Conservation (phyloP, 2,329 filamentous ascomycete species). For the Falciphora oryzae region DNA sequence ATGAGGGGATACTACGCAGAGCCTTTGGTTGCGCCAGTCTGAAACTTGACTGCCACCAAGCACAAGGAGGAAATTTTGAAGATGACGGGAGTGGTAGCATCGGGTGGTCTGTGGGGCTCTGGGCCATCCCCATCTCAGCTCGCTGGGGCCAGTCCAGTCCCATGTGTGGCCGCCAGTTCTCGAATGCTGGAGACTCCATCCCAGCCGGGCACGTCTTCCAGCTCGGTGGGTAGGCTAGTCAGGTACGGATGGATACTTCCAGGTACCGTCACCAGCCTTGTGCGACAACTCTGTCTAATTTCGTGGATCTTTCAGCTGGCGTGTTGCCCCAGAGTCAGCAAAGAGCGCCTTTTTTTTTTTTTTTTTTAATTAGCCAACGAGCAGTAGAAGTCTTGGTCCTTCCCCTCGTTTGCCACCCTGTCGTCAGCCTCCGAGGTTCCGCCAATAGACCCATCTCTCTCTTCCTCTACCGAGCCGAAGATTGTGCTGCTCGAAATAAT, state of each 20-base stretch:
- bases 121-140: not conserved
- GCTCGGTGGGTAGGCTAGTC: too few relatives aligned
- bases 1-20: not conserved
- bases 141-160: too few relatives aligned
- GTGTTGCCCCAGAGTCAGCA: not conserved
- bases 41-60: too few relatives aligned
- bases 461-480: too few relatives aligned
- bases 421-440: too few relatives aligned
- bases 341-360: too few relatives aligned
- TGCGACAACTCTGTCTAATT: not conserved
- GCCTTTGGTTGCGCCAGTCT: not conserved
- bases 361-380: too few relatives aligned
- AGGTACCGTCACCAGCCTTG: not conserved
- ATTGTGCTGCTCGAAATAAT: not conserved
- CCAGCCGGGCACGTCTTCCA: too few relatives aligned
- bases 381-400: too few relatives aligned
- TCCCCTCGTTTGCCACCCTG: too few relatives aligned
- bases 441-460: not conserved
- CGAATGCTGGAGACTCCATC: not conserved
- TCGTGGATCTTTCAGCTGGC: not conserved
- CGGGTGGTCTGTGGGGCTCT: not conserved
- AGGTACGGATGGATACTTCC: not conserved
- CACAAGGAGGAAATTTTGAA: not conserved
- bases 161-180: not conserved
- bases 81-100: not conserved